Evolutionary conservation across 2,329 filamentous ascomycete genomes (phyloP).

Genomic region (Trichoderma asperellum): DNA sequence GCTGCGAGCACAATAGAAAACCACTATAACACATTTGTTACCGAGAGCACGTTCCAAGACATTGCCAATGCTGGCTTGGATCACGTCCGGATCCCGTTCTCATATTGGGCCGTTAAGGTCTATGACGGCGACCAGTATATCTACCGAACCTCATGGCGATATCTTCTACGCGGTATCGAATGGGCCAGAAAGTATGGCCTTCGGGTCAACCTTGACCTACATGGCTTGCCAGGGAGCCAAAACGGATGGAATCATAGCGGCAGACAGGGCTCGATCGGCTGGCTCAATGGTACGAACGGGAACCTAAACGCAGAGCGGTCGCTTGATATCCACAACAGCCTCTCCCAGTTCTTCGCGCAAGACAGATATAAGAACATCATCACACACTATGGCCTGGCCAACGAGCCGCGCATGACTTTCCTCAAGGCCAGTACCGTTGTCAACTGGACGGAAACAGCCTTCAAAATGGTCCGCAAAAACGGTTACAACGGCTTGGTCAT

Average conservation of each 20-base stretch:
- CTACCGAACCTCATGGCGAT: slow-evolving; percentile 85
- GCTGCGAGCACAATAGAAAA: slow-evolving; percentile 76
- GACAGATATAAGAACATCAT: slow-evolving; percentile 90
- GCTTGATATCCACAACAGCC: slow-evolving; percentile 81
- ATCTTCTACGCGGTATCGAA: slow-evolving; percentile 89
- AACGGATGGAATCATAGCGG: slow-evolving; percentile 99
- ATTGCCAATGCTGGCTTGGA: slow-evolving; percentile 89
- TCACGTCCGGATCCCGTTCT: slow-evolving; percentile 93
- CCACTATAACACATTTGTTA: slow-evolving; percentile 90
- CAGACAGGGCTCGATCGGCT: slow-evolving; percentile 75
- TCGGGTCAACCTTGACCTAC: slow-evolving; percentile 89
- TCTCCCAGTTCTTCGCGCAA: slow-evolving; percentile 92
- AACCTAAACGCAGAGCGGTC: slow-evolving; percentile 76
- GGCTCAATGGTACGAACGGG: slow-evolving; percentile 91
- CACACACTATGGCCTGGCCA: slow-evolving; percentile 89
- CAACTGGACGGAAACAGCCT: slow-evolving; percentile 77
- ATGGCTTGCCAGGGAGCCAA: slow-evolving; percentile 89
- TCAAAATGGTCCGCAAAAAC: slow-evolving; percentile 73
- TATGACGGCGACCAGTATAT: slow-evolving; percentile 90
- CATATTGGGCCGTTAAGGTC: slow-evolving; percentile 89
- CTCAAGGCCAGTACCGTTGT: slow-evolving; percentile 70
- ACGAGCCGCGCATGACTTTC: slow-evolving; percentile 87
- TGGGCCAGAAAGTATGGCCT: slow-evolving; percentile 91
- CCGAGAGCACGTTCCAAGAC: slow-evolving; percentile 78
- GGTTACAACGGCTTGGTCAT: slow-evolving; percentile 74